Conservation (phyloP, 441 rosid species). For the Raphanus hybrid region DNA sequence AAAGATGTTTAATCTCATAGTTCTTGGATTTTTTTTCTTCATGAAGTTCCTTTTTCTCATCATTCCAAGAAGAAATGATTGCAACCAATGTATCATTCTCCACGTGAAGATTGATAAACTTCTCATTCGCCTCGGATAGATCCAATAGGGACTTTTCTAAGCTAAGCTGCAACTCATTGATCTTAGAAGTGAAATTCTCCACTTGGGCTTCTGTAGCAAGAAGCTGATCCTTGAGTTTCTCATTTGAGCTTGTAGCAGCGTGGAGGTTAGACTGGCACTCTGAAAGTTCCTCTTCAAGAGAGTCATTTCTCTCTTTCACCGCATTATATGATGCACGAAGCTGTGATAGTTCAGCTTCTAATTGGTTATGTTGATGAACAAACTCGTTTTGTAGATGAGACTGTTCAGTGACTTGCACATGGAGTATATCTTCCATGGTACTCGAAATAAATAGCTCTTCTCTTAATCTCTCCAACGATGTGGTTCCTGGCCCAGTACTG, state of each 20-base stretch:
- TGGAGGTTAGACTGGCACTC: slow-evolving; percentile 72
- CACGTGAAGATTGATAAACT: slow-evolving; percentile 53
- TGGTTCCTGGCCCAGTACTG: slow-evolving; percentile 33
- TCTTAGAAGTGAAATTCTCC: slow-evolving; percentile 60
- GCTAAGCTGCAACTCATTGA: slow-evolving; percentile 61
- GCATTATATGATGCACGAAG: slow-evolving; percentile 57
- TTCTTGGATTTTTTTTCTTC: slow-evolving; percentile 56
- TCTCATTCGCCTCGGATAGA: slow-evolving; percentile 48
- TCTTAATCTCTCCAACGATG: slow-evolving; percentile 59
- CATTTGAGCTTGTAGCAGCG: slow-evolving; percentile 53
- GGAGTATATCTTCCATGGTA: slow-evolving; percentile 63
- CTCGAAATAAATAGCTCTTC: slow-evolving; percentile 74
- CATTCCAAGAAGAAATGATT: slow-evolving; percentile 53
- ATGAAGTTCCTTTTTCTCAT: slow-evolving; percentile 56
- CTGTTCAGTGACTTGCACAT: slow-evolving; percentile 73
- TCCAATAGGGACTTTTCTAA: slow-evolving; percentile 68
- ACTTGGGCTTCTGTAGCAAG: slow-evolving; percentile 55
- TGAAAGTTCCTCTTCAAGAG: slow-evolving; percentile 69
- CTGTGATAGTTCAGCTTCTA: slow-evolving; percentile 59
- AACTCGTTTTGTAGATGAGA: slow-evolving; percentile 56
- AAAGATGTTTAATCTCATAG: slow-evolving; percentile 62
- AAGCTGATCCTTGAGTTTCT: slow-evolving; percentile 63
- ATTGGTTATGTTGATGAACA: slow-evolving; percentile 53
- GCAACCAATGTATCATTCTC: slow-evolving; percentile 65
- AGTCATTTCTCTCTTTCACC: slow-evolving; percentile 49